Percentiles rank a stretch among this genome's conserved stretches.
phyloP scores from a whole-genome alignment of 768 basidiomycete species.

The Lyophyllum decastes region DNA sequence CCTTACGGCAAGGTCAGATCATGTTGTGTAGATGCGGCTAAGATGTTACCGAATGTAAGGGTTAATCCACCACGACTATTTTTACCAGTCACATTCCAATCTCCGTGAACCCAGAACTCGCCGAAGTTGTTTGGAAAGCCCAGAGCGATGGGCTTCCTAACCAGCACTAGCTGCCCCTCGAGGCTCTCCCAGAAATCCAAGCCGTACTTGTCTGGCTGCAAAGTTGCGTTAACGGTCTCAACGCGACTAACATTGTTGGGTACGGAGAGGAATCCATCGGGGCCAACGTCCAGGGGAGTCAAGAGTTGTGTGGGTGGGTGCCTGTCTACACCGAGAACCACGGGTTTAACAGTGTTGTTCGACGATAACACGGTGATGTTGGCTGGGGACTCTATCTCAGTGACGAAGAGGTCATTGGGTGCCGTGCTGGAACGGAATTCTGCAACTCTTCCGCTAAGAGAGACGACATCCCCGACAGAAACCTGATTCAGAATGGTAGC shows the following conservation, averaged over 20 bases:
- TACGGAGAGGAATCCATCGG: constrained; percentile 55
- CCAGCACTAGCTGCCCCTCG: constrained; percentile 56
- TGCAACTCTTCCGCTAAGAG: constrained; percentile 43
- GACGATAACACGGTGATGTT: constrained; percentile 45
- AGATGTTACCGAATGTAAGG: constrained; percentile 42
- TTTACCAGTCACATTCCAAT: constrained; percentile 56
- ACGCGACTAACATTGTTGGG: constrained; percentile 55
- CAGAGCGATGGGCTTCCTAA: constrained; percentile 46
- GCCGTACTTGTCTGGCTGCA: constrained; percentile 53
- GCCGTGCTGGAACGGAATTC: constrained; percentile 48
- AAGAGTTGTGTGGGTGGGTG: constrained; percentile 51
- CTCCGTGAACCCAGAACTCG: constrained; percentile 61
- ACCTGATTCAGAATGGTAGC: constrained; percentile 37
- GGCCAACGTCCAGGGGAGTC: constrained; percentile 50
- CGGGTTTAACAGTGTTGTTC: constrained; percentile 45
- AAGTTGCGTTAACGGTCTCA: constrained; percentile 43
- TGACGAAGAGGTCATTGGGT: constrained; percentile 49
- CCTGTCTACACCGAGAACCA: constrained; percentile 54
- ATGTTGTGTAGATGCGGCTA: neutral
- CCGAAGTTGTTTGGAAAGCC: constrained; percentile 54
- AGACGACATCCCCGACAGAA: constrained; percentile 47
- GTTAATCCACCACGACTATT: constrained; percentile 58
- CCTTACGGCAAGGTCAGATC: constrained; percentile 29
- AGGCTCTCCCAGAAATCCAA: constrained; percentile 69
- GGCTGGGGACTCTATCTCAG: constrained; percentile 48